Percentiles rank a stretch among this genome's conserved stretches.
Conservation (phyloP, 345 rosid species). For the Microthlaspi erraticum region DNA sequence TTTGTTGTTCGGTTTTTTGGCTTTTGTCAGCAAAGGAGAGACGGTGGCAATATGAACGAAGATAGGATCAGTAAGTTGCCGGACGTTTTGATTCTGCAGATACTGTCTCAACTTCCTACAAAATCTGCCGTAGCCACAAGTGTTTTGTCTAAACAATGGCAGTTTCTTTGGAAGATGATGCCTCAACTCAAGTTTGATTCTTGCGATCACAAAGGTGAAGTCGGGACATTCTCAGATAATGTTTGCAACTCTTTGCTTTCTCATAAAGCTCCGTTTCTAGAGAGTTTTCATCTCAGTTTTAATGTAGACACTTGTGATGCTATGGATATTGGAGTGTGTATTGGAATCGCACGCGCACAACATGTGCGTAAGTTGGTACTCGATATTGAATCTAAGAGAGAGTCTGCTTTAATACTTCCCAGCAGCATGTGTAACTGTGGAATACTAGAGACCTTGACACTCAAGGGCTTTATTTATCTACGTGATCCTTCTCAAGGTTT, state of each 20-base stretch:
- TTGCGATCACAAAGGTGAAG: not conserved
- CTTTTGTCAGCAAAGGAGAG: not conserved
- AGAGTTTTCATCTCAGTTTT: conserved; percentile 4
- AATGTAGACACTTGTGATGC: too few relatives aligned
- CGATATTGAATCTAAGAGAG: not conserved
- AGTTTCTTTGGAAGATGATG: not conserved
- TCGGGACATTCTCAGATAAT: not conserved
- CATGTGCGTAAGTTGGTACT: not conserved
- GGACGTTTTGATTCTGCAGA: not conserved
- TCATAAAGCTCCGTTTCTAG: not conserved
- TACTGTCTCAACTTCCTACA: not conserved
- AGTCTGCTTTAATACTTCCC: not conserved
- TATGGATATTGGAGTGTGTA: not conserved
- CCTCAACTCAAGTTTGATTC: not conserved
- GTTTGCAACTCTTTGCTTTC: conserved; percentile 10
- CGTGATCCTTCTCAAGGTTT: not conserved
- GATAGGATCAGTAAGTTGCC: conserved; percentile 7
- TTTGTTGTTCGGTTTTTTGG: not conserved
- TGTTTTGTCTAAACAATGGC: conserved; percentile 2
- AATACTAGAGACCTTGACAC: conserved; percentile 3
- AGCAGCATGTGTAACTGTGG: not conserved
- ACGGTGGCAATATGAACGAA: too few relatives aligned
- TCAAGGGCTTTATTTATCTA: not conserved
- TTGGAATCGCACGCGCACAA: not conserved
- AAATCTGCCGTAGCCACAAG: not conserved